A percentile compares a stretch with the other conserved stretches of the same genome.
phyloP scores from a whole-genome alignment of 306 rosid species.

The Prunus armeniaca region DNA sequence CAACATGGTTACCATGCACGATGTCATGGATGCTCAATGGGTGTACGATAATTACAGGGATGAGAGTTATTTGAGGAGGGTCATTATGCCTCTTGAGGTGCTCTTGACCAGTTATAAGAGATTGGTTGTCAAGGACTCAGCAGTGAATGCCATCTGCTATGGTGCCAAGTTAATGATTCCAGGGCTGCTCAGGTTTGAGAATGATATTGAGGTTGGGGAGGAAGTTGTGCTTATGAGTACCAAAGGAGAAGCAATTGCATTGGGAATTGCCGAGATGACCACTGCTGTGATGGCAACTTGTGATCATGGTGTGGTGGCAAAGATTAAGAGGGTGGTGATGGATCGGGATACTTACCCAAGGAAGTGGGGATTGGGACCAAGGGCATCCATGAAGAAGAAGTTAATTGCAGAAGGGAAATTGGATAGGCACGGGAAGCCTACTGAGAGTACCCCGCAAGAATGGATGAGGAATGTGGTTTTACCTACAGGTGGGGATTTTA shows the following conservation, averaged over 20 bases:
- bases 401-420: constrained; percentile 62
- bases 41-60: constrained; percentile 59
- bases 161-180: constrained; percentile 89
- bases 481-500: constrained; percentile 56
- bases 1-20: constrained; percentile 88
- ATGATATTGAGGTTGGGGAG: constrained; percentile 77
- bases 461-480: constrained; percentile 67
- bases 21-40: constrained; percentile 91
- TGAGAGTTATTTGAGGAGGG: constrained; percentile 77
- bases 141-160: constrained; percentile 83
- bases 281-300: constrained; percentile 87
- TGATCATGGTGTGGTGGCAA: constrained; percentile 83
- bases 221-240: constrained; percentile 83
- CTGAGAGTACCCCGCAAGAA: constrained; percentile 57
- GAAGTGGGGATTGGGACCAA: constrained; percentile 86
- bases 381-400: constrained; percentile 80
- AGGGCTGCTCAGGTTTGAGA: constrained; percentile 77
- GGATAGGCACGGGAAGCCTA: constrained; percentile 79
- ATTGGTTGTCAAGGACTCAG: constrained; percentile 82
- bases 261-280: constrained; percentile 89
- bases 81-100: constrained; percentile 72
- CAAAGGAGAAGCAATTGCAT: constrained; percentile 77
- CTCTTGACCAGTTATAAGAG: constrained; percentile 75
- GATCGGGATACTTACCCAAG: constrained; percentile 85
- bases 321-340: constrained; percentile 89